These are phyloP conservation scores for Nepenthes alata DNA, from an alignment of 179 eudicot species.

Conservation along the genomic window DNA sequence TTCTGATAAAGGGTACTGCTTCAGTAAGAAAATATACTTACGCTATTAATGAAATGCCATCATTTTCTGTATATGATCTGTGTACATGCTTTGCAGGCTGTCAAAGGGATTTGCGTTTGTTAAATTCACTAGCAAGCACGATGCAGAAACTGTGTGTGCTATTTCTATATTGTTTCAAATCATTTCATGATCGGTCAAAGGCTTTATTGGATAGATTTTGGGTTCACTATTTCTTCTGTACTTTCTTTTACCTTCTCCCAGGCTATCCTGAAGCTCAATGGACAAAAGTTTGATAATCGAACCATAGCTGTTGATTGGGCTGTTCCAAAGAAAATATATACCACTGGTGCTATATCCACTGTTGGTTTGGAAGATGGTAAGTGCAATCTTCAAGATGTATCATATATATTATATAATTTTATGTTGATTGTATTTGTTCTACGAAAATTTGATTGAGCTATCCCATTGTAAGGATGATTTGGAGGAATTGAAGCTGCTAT, in stretches of 20 bases:
- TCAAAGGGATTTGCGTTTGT: slow-evolving; percentile 90
- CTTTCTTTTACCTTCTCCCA: slow-evolving; percentile 11
- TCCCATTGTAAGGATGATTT: no score
- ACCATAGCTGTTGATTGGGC: slow-evolving; percentile 98
- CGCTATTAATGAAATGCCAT: neutral
- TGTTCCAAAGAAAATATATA: slow-evolving; percentile 68
- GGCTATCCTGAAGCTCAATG: slow-evolving; percentile 89
- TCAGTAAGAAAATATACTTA: neutral
- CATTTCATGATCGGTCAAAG: no score
- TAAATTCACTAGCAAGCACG: slow-evolving; percentile 82
- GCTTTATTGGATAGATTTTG: no score
- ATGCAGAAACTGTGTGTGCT: slow-evolving; percentile 67
- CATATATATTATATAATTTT: no score
- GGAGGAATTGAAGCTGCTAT: no score
- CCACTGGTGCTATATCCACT: slow-evolving; percentile 29
- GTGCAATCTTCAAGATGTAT: neutral
- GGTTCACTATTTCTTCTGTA: neutral
- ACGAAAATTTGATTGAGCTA: no score
- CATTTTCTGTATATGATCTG: slow-evolving; percentile 8
- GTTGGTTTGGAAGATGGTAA: slow-evolving; percentile 50
- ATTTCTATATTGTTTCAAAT: neutral
- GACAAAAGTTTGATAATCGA: slow-evolving; percentile 44
- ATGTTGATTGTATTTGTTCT: no score
- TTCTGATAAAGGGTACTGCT: slow-evolving; percentile 64
- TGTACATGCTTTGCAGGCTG: slow-evolving; percentile 32